A percentile compares a stretch with the other conserved stretches of the same genome.
Evolutionary conservation across 2,329 filamentous ascomycete genomes (phyloP).

Genomic region (Pyrenochaeta sp.): DNA sequence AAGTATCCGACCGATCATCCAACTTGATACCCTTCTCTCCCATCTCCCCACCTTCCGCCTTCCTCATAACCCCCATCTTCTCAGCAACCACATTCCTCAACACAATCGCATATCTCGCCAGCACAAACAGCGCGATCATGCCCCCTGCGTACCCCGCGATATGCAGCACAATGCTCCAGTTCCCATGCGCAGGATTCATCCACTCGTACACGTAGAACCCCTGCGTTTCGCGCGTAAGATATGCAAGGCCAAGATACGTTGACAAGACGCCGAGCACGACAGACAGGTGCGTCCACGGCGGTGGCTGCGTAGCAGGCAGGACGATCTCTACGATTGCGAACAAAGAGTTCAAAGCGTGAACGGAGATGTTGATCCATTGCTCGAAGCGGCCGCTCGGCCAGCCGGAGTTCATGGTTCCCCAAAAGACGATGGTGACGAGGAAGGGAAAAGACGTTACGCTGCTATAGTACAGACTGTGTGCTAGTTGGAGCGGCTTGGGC

Average conservation of each 20-base stretch:
- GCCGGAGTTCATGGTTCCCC: constrained; percentile 46
- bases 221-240: constrained; percentile 72
- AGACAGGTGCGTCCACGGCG: constrained; percentile 69
- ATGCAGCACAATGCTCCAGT: constrained; percentile 30
- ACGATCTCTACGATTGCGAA: constrained; percentile 79
- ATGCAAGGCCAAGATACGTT: constrained; percentile 76
- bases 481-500: constrained; percentile 41
- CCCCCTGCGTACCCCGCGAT: constrained; percentile 32
- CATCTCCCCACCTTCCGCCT: background rate
- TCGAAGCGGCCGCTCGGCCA: constrained; percentile 53
- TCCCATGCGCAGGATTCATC: constrained; percentile 39
- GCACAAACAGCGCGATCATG: constrained; percentile 27
- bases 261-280: constrained; percentile 72
- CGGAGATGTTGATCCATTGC: constrained; percentile 68
- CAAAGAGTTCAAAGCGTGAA: constrained; percentile 76
- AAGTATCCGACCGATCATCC: constrained; percentile 19
- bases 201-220: constrained; percentile 77
- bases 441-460: constrained; percentile 50
- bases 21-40: constrained; percentile 21
- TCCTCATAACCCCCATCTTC: constrained; percentile 8
- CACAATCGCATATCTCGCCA: constrained; percentile 25
- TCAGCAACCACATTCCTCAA: constrained; percentile 20
- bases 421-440: constrained; percentile 52
- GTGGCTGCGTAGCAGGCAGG: constrained; percentile 68
- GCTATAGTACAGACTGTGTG: constrained; percentile 49